Base-by-base conservation (phyloP, 2,329 filamentous ascomycete genomes). In the Beauveria asiatica region DNA sequence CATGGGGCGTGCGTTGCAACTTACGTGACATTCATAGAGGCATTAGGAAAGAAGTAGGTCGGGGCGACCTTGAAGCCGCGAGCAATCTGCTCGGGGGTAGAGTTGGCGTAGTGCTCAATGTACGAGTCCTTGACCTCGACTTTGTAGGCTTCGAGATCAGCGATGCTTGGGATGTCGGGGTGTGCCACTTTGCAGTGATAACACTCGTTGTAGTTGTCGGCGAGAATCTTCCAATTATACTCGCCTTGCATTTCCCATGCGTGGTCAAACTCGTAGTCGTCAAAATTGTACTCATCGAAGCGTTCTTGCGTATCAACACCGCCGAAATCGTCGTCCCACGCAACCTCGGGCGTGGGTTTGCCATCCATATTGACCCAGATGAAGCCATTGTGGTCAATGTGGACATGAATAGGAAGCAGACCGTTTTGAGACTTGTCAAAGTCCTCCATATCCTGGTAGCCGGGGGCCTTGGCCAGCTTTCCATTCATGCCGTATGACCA, bases 191-290 rank as follows among this genome's bases (percentile, higher is more conserved):
- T 78, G 73, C 82, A 85, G 73, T 86, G 83, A 65, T 86, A 87
- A 67, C 83, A 86, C 67, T 84, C 83, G 68, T 87, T 87, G 74
- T 84, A 87, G 73, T 86, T 85, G 67, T 86, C 83, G 16, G 79
- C 78, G 37, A 83, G 69, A 25, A 80, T 78, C 72, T 85, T 85
- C 82, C 82, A 85, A 72, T 84, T 84, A 67, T 79, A 82, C 37
- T 78, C 75, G 0, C 78, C 78, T 53, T 82, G 77, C 76, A 83
- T 79, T 64, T 82, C 76, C 80, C 80, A 84, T 37, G 71, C 70
- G 67, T 84, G 81, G 64, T 84, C 81, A 64, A 83, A 85, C 17
- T 71, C 67, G 67, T 83, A 86, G 55, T 83, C 73, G 0, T 78
- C 74, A 64, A 79, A 80, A 66, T 80, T 72, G 70, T 78, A 80